These are phyloP conservation scores for Saitozyma sp. DNA, from an alignment of 768 basidiomycete species.

Conservation along the genomic window DNA sequence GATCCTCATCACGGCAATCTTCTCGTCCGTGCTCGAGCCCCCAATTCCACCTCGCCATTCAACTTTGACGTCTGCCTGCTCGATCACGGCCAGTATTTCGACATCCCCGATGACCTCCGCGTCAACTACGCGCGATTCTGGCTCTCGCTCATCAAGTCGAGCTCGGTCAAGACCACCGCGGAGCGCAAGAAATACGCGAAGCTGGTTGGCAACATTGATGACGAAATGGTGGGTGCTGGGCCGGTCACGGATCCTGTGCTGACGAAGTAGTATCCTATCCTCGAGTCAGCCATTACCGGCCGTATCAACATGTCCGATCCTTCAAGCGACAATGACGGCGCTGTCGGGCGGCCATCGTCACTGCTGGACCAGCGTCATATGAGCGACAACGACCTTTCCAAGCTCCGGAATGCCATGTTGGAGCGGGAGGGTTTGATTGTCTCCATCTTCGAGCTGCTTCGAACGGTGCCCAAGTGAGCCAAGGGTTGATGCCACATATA, in stretches of 20 bases:
- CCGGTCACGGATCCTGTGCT: constrained; percentile 1
- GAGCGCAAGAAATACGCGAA: constrained; percentile 84
- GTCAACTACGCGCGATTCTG: constrained; percentile 70
- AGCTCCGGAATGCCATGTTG: constrained; percentile 78
- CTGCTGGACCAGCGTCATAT: constrained; percentile 33
- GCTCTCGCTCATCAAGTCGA: constrained; percentile 78
- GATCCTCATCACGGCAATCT: constrained; percentile 90
- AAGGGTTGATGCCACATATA: constrained; percentile 52
- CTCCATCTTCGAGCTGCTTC: constrained; percentile 82
- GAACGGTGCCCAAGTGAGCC: constrained; percentile 73
- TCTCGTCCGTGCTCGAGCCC: constrained; percentile 74
- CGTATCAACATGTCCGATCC: constrained; percentile 63
- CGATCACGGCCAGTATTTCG: constrained; percentile 84
- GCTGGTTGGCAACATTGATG: constrained; percentile 84
- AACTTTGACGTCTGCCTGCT: constrained; percentile 95
- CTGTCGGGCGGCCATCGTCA: constrained; percentile 20
- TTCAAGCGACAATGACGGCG: background rate
- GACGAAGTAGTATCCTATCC: constrained; percentile 75
- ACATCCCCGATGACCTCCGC: constrained; percentile 74
- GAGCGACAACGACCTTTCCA: constrained; percentile 73
- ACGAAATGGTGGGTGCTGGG: constrained; percentile 67
- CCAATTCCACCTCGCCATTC: constrained; percentile 70
- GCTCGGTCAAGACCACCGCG: constrained; percentile 64
- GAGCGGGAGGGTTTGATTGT: constrained; percentile 76
- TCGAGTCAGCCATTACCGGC: constrained; percentile 89